Base-by-base conservation (phyloP, 2,329 filamentous ascomycete genomes). In the Colletotrichum sansevieriae region DNA sequence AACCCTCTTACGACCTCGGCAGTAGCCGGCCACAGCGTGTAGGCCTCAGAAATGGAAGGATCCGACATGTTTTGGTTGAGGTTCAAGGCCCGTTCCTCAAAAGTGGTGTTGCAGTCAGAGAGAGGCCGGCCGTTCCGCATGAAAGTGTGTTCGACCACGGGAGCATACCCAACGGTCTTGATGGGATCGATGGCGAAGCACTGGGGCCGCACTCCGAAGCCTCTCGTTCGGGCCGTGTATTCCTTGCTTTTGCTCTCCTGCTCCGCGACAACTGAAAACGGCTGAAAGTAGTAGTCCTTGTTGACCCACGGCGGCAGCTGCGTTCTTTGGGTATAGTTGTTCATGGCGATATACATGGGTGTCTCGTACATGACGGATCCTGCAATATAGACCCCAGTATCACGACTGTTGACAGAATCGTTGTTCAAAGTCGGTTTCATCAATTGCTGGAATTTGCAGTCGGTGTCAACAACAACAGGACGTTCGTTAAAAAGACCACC, bases 241-340 rank as follows among this genome's bases (percentile, higher is more conserved):
- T 29, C 22, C 11, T 71, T 60, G 3, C 35, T 37, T 1, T 39
- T 9, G 1, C 10, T 18, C 1, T 2, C 15, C 2, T 37, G 9
- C 3, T 20, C n/a, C 2, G 44, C n/a, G 5, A 25, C 3, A 6
- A 6, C 8, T 0, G 18, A n/a, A 44, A 86, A 80, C 0, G 85
- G 84, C 0, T 87, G 66, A 51, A 88, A 90, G 10, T 81, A 84
- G 12, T 78, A 80, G 0, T 78, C 71, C 0, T 75, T 29, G 1
- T 85, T 81, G 0, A 83, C 79, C 88, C 88, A 90, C 0, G 85
- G 72, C 0, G 86, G 83, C 0, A 89, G 74, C 0, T 78, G 70
- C 0, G 84, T 86, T 0, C 78, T 77, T 0, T 74, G 71, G 0
- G 81, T 83, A 0, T 82, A 51, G 25, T 89, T 88, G 0, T 86